Base-by-base conservation (phyloP, 495 filamentous ascomycete species). In the Astrocystis sublimbata region DNA sequence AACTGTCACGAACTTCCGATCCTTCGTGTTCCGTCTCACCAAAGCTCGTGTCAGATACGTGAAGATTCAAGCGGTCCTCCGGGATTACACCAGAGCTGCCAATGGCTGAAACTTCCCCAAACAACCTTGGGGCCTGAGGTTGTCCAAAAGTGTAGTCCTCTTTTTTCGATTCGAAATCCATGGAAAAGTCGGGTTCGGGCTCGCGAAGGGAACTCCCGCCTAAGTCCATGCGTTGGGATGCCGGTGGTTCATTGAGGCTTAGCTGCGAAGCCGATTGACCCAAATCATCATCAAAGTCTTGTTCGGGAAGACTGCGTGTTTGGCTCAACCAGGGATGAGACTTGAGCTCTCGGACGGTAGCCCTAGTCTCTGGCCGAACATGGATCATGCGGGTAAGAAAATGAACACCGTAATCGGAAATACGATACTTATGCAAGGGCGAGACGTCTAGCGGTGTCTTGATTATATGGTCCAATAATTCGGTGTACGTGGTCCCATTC, bases 381-480 rank as follows among this genome's bases (percentile, higher is more conserved):
- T 92, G 83, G 2, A 97, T 83, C 81, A 96, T 91, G n/a, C 76
- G 75, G 10, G 75, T 65, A n/a, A 97, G 75, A 55, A 96, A 90
- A 57, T 91, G 82, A 30, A 93, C 82, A 3, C 87, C 88, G 3
- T 76, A 68, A 19, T 81, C 75, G 0, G 91, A 92, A 10, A 96
- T 76, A 2, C 78, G 78, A 4, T 66, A 76, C 12, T 74, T 60
- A 3, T 77, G 64, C 28, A 96, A 78, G 3, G 88, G 82, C 23
- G 76, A 70, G 13, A 80, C 80, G 67, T 96, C 83, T 10, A 92
- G 74, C 0, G 85, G 78, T 19, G 77, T 83, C 19, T 84, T 88
- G 88, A 96, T 93, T 64, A 97, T 93, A 40, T 82, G 88, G 50
- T 90, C 80, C n/a, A 96, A 82, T 76, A 96, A 89, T 41, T 87